Percentiles rank a stretch among this genome's conserved stretches.
Conservation (phyloP, 176 grass and related monocot species). For the Canna indica region DNA sequence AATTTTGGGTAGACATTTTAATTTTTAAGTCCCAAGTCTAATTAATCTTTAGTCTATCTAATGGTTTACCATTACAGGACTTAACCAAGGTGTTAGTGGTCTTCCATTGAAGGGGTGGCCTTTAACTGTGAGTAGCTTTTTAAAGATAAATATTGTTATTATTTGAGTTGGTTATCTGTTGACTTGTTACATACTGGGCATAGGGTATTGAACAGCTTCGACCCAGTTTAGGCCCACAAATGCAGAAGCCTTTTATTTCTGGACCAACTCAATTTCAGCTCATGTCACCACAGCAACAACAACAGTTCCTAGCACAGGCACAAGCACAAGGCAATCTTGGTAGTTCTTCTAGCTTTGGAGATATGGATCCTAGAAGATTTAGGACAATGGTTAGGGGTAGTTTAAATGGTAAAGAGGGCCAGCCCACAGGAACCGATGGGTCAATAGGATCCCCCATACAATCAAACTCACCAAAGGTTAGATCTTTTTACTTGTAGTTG, state of each 20-base stretch:
- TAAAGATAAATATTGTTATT: slow-evolving; percentile 8
- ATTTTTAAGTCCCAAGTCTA: no score
- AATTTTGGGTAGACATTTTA: no score
- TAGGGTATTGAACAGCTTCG: slow-evolving; percentile 88
- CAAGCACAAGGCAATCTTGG: slow-evolving; percentile 70
- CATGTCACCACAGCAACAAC: slow-evolving; percentile 87
- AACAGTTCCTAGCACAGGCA: slow-evolving; percentile 87
- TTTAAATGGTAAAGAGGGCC: slow-evolving; percentile 72
- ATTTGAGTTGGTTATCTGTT: slow-evolving; percentile 5
- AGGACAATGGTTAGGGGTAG: slow-evolving; percentile 43
- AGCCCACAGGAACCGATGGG: slow-evolving; percentile 58
- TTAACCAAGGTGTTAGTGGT: slow-evolving; percentile 89
- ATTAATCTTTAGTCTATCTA: no score
- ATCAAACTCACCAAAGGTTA: slow-evolving; percentile 70
- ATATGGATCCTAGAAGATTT: slow-evolving; percentile 73
- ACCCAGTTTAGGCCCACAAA: slow-evolving; percentile 72
- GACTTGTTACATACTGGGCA: slow-evolving; percentile 10
- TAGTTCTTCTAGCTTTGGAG: slow-evolving; percentile 57
- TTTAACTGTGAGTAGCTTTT: slow-evolving; percentile 52
- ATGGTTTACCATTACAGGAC: slow-evolving; percentile 38
- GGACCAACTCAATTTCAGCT: slow-evolving; percentile 90
- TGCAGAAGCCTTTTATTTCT: slow-evolving; percentile 90
- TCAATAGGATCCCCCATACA: slow-evolving; percentile 83
- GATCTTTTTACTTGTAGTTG: slow-evolving; percentile 59
- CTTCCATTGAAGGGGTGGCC: slow-evolving; percentile 99